These are phyloP conservation scores for Russula abietina DNA, from an alignment of 768 basidiomycete species.

Conservation along the genomic window DNA sequence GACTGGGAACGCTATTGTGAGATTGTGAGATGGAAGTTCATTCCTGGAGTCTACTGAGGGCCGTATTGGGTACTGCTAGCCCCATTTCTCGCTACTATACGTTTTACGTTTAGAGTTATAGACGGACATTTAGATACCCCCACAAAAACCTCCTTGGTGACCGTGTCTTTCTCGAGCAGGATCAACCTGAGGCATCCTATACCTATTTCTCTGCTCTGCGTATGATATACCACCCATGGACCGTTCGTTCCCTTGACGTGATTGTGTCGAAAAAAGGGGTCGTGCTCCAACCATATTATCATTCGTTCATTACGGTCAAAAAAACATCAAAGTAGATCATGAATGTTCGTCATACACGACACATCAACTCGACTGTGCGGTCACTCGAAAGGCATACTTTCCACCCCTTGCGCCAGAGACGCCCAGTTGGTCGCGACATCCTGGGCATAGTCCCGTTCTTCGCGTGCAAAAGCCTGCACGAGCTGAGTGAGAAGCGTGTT, in stretches of 20 bases:
- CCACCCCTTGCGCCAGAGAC: constrained; percentile 60
- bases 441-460: constrained; percentile 66
- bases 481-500: constrained; percentile 72
- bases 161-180: background rate
- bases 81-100: background rate
- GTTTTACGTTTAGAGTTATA: no score
- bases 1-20: constrained; percentile 91
- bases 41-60: constrained; percentile 73
- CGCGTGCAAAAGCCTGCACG: constrained; percentile 64
- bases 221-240: background rate
- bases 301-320: constrained; percentile 3
- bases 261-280: background rate
- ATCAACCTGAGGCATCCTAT: background rate
- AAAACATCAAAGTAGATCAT: constrained; percentile 17
- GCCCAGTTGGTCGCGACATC: constrained; percentile 66
- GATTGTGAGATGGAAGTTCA: constrained; percentile 86
- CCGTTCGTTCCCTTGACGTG: background rate
- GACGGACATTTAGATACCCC: background rate
- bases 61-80: background rate
- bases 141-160: no score
- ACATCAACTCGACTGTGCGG: background rate
- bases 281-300: background rate
- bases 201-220: background rate
- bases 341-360: background rate
- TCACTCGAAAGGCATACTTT: constrained; percentile 83